phyloP scores from a whole-genome alignment of 108 stramenopile species.

The Schizochytrium sp. region DNA sequence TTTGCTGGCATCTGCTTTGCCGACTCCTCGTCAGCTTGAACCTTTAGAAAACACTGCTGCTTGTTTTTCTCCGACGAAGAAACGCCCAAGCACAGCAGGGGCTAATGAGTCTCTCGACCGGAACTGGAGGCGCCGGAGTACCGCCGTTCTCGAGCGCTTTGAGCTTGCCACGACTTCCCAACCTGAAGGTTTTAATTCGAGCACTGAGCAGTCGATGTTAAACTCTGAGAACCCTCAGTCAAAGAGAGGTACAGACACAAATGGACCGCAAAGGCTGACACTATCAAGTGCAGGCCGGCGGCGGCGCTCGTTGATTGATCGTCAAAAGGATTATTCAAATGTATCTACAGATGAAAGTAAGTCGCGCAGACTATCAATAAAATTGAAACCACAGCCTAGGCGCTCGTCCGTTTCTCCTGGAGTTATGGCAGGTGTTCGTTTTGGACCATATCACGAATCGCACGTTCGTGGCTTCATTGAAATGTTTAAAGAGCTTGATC shows the following conservation, averaged over 20 bases:
- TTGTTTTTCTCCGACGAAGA: not conserved
- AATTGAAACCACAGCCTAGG: not conserved
- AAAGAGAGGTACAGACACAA: too few species aligned
- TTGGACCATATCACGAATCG: conserved; percentile 42
- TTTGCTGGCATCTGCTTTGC: not conserved
- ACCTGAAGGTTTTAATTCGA: too few species aligned
- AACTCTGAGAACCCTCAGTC: too few species aligned
- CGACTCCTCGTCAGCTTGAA: not conserved
- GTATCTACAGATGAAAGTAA: too few species aligned
- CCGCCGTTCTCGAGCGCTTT: too few species aligned
- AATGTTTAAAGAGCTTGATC: conserved; percentile 35
- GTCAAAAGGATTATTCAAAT: too few species aligned
- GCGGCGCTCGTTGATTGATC: too few species aligned
- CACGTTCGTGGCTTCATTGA: conserved; percentile 40
- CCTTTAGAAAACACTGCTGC: not conserved
- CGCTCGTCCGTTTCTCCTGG: not conserved
- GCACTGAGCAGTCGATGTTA: too few species aligned
- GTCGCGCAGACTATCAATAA: not conserved
- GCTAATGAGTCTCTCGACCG: not conserved
- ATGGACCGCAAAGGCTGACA: too few species aligned
- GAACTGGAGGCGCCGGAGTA: too few species aligned
- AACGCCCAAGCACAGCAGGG: conserved; percentile 23
- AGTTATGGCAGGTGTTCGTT: not conserved
- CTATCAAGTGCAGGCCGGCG: too few species aligned
- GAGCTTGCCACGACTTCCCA: too few species aligned